Conservation (phyloP, 176 grass and related monocot species). For the Chloris gayana region DNA sequence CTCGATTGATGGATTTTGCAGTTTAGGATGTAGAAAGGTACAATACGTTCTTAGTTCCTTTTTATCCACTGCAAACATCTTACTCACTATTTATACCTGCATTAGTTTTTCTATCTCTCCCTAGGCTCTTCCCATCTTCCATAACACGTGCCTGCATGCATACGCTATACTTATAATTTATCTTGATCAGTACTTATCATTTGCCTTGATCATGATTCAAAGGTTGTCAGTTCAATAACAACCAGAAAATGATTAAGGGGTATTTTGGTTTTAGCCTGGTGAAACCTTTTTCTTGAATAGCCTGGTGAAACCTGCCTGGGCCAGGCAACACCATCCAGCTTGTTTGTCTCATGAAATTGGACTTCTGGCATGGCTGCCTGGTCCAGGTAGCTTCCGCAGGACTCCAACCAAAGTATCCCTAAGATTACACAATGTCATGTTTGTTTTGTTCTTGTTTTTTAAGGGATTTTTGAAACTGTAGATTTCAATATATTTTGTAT, state of each 20-base stretch:
- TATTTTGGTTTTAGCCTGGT: background rate
- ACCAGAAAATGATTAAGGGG: background rate
- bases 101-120: slow-evolving; percentile 31
- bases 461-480: background rate
- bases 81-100: slow-evolving; percentile 16
- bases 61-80: slow-evolving; percentile 11
- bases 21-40: slow-evolving; percentile 86
- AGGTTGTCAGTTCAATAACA: background rate
- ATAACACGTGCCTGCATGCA: background rate
- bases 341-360: no score
- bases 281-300: no score
- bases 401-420: no score
- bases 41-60: background rate
- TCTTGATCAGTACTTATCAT: slow-evolving; percentile 7
- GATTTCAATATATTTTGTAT: background rate
- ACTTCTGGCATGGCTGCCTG: no score
- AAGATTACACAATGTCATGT: background rate
- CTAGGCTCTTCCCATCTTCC: slow-evolving; percentile 11
- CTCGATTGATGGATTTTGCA: slow-evolving; percentile 61
- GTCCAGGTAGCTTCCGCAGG: no score
- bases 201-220: slow-evolving; percentile 15
- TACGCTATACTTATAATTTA: slow-evolving; percentile 21
- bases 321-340: no score
- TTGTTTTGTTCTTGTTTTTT: slow-evolving; percentile 11
- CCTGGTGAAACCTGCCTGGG: no score